Evolutionary conservation across 1,284 basidiomycete genomes (phyloP), one percentile per base, ranked within the genome.

Genomic region (Serendipita sp.): DNA sequence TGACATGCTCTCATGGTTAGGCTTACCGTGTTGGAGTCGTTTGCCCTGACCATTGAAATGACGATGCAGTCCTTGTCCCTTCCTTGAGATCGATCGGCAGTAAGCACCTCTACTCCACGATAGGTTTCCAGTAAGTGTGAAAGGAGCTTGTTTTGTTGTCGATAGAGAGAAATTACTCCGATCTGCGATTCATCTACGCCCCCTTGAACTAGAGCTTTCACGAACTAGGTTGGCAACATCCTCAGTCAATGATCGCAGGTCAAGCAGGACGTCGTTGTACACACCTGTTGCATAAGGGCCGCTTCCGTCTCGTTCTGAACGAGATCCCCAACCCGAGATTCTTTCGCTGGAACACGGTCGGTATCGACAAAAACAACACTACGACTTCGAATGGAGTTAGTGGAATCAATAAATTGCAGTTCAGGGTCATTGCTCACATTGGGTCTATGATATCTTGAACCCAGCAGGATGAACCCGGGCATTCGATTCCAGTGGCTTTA

Each of bases 11-110:
- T 42, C 34, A n/a, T 26, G 6, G 30, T 72, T 4, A 12, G 12
- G 71, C 85, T 69, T 68, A 91, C 91, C 72, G 82, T 77, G 3
- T 84, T 84, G 0, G 75, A 73, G 60, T 85, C 82, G 69, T 97
- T 96, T 1, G 89, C 91, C 60, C 93, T 79, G 3, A 97, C 93
- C 75, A 98, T 84, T 6, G 91, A 94, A 63, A 99, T 88, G 67
- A 99, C 78, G 65, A 99, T 86, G 69, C 90, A 93, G 60, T 93
- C 91, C 73, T 99, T 99, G 75, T 99, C 96, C 53, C 96, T 78
- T 0, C 96, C 96, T 74, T 99, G 95, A 72, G 89, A 92, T 63
- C 86, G 87, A 74, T 99, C 96, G 2, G 94, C 95, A 0, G 95
- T 99, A 63, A 98, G 76, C 61, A 96, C 83, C 72, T 99, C 96